Base-by-base conservation (phyloP, 163 green algal genomes). In the Chlamydomonas reinhardtii region DNA sequence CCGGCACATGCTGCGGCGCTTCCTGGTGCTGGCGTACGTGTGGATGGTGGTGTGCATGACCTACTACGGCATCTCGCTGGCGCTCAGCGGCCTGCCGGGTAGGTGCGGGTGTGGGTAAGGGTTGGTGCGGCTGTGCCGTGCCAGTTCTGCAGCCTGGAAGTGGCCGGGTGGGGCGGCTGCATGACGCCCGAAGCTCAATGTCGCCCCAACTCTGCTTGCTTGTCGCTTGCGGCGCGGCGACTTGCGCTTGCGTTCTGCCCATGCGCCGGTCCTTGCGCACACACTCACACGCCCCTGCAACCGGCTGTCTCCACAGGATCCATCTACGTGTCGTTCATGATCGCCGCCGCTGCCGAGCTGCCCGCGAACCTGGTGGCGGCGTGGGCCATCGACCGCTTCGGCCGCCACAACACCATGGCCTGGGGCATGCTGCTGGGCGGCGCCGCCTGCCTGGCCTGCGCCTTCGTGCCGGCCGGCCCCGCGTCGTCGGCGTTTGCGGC, bases 331-430 rank as follows among this genome's bases (percentile, higher is more conserved):
- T 87, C 66, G 34, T 93, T 93, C 73, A 84, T 83, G 52, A 83
- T 93, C n/a, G 74, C 84, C 4, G 84, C 90, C 16, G 39, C 82
- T 3, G 90, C 90, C 11, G 90, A 93, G 90, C 64, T 93, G 32
- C 90, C 90, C 29, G 70, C 71, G 66, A 91, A 93, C 82, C 6
- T 91, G 2, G 64, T 93, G 27, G 87, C 90, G 16, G 87, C 75
- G 11, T 92, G 76, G 76, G 75, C 85, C 37, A 93, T 93, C 31
- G 90, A 93, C 68, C 81, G 68, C 43, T 80, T 74, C 65, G 39
- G 90, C 34, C 83, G 90, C 54, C 90, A 93, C 87, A 93, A 93
- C 74, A 91, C 84, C 16, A 88, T 93, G 87, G 90, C 83, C 27
- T 75, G 37, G 32, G 85, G 86, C 66, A 85, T 93, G 80, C 84